Percentiles rank a stretch among this genome's conserved stretches.
Evolutionary conservation across 106 monocot genomes (phyloP).

Genomic region (Dendrobium chrysotoxum): DNA sequence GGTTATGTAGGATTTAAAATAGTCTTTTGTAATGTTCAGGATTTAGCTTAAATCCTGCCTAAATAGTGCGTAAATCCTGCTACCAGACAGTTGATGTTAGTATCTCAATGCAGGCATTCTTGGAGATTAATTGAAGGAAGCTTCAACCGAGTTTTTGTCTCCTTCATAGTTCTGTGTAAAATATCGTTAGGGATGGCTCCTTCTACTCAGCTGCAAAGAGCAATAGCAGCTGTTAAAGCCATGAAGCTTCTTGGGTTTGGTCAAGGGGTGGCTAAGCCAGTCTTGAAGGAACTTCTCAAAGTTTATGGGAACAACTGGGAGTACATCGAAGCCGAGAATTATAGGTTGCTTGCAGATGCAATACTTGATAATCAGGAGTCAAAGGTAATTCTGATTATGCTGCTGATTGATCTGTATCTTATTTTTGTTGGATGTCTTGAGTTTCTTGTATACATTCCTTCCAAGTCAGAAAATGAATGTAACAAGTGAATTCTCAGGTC

Average conservation of each 20-base stretch:
- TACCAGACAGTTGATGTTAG: neutral
- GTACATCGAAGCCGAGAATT: conserved; percentile 64
- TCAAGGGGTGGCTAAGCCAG: conserved; percentile 19
- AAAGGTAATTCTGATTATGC: conserved; percentile 8
- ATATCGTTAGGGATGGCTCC: conserved; percentile 3
- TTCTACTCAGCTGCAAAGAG: conserved; percentile 5
- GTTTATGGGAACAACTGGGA: conserved; percentile 57
- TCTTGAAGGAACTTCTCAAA: conserved; percentile 35
- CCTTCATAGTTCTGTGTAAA: neutral
- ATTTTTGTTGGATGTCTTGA: neutral
- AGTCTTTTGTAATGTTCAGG: no score
- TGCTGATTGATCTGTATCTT: neutral
- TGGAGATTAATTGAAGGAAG: neutral
- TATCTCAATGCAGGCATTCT: neutral
- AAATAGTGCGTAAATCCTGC: no score
- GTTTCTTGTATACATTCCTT: neutral
- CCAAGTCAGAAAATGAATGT: neutral
- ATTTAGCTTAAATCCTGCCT: no score
- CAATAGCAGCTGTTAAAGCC: conserved; percentile 30
- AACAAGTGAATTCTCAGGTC: neutral
- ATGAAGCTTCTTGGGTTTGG: conserved; percentile 53
- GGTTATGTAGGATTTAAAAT: no score
- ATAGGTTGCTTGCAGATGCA: conserved; percentile 49
- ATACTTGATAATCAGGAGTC: conserved; percentile 30
- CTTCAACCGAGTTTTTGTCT: neutral